These are phyloP conservation scores for Polygonum maritimum DNA, from an alignment of 148 eudicot species.

Conservation along the genomic window DNA sequence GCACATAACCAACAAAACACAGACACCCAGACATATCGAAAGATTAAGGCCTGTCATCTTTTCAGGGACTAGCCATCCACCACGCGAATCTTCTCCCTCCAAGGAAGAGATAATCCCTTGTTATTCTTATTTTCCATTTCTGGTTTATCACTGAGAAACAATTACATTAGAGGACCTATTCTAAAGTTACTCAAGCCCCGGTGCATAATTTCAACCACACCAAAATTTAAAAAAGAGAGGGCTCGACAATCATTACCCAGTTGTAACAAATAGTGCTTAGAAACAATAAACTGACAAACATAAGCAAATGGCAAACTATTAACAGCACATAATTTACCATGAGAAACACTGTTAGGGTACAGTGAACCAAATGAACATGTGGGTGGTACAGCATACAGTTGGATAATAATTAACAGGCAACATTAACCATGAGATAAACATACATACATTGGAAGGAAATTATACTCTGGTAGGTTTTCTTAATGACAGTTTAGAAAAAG, in stretches of 20 bases:
- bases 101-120: conserved; percentile 6
- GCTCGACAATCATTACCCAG: background rate
- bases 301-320: background rate
- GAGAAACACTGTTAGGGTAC: background rate
- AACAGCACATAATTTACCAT: background rate
- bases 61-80: too few relatives aligned
- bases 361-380: background rate
- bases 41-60: too few relatives aligned
- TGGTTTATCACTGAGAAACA: background rate
- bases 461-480: background rate
- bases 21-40: too few relatives aligned
- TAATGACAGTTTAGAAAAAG: background rate
- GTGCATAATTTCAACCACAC: background rate
- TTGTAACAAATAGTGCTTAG: background rate
- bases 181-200: background rate
- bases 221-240: background rate
- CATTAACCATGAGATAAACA: background rate
- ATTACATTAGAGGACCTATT: background rate
- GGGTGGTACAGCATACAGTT: conserved; percentile 1
- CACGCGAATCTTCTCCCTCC: too few relatives aligned
- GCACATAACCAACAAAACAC: too few relatives aligned
- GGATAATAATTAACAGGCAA: background rate
- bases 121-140: background rate
- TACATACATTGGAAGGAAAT: background rate
- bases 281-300: background rate